Evolutionary conservation across 1,139 yeast species (phyloP), one percentile per base, ranked within the genome.

Genomic region (Suhomyces chickasaworum): DNA sequence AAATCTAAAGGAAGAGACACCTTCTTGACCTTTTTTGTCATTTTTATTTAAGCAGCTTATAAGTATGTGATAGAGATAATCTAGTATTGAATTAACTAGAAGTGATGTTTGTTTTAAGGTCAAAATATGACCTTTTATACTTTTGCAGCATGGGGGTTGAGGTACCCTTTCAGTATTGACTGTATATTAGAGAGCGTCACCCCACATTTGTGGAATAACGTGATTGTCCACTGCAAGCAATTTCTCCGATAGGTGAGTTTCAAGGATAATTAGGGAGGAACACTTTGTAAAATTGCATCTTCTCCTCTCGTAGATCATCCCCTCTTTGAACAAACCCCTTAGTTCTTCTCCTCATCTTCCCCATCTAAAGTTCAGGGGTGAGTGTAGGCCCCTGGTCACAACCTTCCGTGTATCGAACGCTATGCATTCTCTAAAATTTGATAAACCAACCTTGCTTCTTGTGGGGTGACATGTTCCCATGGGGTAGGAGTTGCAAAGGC

Each of bases 1-100:
- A 73, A 65, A 54, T 73, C 74, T 53, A 67, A 61, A 20, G 65
- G 63, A 37, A 63, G 56, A 42, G 61, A 57, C 16, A 54, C 57
- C 41, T 56, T 50, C 38, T 48, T 45, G 42, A 41, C 63, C 45
- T 61, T 63, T 49, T 65, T 67, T 25, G 51, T 48, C 51, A 48
- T 48, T 29, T 29, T 13, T 37, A 16, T 32, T 35, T 16, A 20
- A 12, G 25, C 22, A 4, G 25, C 9, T 33, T 13, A 20, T 33
- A n/a, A n/a, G 27, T 33, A 13, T 33, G 35, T 33, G 5, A 6
- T 20, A 4, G 9, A 20, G 16, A 9, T 39, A 9, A 13, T 12
- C 20, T 18, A 37, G 32, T 38, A 23, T 18, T 22, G 35, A 18
- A 9, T 12, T 13, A 7, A 38, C 34, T 29, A 38, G 33, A 17